A percentile compares a stretch with the other conserved stretches of the same genome.
Conservation (phyloP, 495 filamentous ascomycete species). For the Xylaria palmicola region DNA sequence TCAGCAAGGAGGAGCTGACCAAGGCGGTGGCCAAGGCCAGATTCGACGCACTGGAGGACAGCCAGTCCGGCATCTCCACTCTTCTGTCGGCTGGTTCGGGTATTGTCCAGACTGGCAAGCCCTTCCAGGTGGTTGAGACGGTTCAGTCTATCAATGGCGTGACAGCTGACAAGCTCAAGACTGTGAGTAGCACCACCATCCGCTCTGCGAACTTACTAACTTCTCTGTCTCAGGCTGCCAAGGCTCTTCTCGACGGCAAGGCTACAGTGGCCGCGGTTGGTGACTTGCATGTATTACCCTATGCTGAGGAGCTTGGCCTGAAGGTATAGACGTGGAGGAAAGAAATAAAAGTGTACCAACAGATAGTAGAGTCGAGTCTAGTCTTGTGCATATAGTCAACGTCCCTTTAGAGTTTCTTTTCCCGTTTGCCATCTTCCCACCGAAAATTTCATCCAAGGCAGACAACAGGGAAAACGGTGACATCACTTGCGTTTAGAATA, state of each 20-base stretch:
- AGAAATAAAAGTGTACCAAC: constrained; percentile 51
- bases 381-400: constrained; percentile 51
- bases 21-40: constrained; percentile 93
- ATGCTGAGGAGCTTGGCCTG: constrained; percentile 89
- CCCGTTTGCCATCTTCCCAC: constrained; percentile 7
- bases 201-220: constrained; percentile 6
- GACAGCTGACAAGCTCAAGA: constrained; percentile 78
- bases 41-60: constrained; percentile 84
- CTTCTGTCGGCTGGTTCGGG: constrained; percentile 52
- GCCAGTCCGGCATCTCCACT: constrained; percentile 62
- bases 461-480: not conserved
- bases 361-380: constrained; percentile 44
- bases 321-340: constrained; percentile 67
- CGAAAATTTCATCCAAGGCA: not conserved
- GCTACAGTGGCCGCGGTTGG: constrained; percentile 84
- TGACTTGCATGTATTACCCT: constrained; percentile 85
- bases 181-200: constrained; percentile 57
- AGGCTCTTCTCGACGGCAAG: constrained; percentile 81
- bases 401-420: constrained; percentile 35
- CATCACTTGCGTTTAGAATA: not conserved
- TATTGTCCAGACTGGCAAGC: constrained; percentile 73
- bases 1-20: constrained; percentile 79
- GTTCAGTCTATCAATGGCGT: constrained; percentile 78
- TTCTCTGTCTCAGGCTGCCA: constrained; percentile 62
- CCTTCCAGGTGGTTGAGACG: constrained; percentile 81